Percentiles rank a stretch among this genome's conserved stretches.
Evolutionary conservation across 805 yeast genomes (phyloP).

Genomic region (Myxozyma neotropica): DNA sequence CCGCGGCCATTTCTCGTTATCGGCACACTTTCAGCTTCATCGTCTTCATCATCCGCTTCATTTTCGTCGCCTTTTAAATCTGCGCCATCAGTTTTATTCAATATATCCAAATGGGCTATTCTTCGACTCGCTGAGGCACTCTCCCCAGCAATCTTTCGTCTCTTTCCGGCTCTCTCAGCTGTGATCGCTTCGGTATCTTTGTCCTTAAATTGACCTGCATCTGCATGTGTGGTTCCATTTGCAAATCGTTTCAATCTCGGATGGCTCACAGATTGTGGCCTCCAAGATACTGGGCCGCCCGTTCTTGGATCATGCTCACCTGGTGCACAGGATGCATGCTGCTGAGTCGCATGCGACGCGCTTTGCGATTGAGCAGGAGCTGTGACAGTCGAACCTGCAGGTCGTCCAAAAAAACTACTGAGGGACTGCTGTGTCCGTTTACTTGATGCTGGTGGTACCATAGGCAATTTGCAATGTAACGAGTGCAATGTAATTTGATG

Average conservation of each 20-base stretch:
- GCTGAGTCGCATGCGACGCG: neutral
- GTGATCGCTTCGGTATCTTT: neutral
- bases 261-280: neutral
- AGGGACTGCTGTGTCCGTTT: neutral
- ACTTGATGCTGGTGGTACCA: neutral
- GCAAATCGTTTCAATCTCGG: conserved; percentile 5
- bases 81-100: neutral
- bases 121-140: neutral
- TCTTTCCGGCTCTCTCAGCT: conserved; percentile 7
- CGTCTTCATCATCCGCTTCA: conserved; percentile 3
- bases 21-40: neutral
- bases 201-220: neutral
- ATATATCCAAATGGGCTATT: neutral
- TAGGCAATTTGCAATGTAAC: too few relatives aligned
- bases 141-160: conserved; percentile 12
- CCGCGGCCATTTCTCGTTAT: neutral
- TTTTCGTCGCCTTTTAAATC: neutral
- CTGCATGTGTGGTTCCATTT: neutral
- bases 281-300: neutral
- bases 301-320: neutral
- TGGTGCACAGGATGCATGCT: neutral
- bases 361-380: neutral
- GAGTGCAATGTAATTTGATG: too few relatives aligned
- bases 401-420: neutral
- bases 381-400: neutral